Base-by-base conservation (phyloP, 2,329 filamentous ascomycete genomes). In the Sporothrix schenckii region DNA sequence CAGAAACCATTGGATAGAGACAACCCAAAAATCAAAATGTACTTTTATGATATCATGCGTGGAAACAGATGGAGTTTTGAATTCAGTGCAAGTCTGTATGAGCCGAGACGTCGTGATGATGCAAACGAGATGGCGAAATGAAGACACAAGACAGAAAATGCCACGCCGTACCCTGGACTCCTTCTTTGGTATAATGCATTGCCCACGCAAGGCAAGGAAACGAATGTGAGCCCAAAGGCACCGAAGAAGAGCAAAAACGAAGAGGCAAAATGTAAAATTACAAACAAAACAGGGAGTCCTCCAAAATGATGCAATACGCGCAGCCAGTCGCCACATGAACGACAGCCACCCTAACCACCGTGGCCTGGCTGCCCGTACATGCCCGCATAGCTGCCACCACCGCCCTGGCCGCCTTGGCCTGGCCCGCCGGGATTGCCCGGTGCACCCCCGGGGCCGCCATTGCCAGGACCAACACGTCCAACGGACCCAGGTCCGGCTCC, bases 321-420 rank as follows among this genome's bases (percentile, higher is more conserved):
- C 44, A 13, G 44, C 44, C 44, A 47, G 11, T 24, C 24, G 44
- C 50, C 50, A 58, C 13, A 50, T 9, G n/a, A 27, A 66, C 9
- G 41, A 21, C n/a, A 69, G 13, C 41, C 41, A 30, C 3, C 5
- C 68, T 53, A 53, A 4, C 53, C 44, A 0, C 60, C 41, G 3
- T 63, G 39, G 16, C 69, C 84, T 7, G 52, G 44, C 30, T 70
- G 71, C 9, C 70, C 69, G n/a, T 74, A 74, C 65, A 74, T 72
- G 50, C 47, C 16, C 7, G 63, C 66, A 52, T 69, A 73, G 3
- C 69, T 69, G 39, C 47, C 19, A 10, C 53, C 24, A n/a, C 65
- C 52, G 7, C 50, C 39, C 6, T n/a, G 30, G 10, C 53, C 11
- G 21, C 58, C 50, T n/a, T 39, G 58, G 9, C 41, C 58, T 24